A percentile compares a stretch with the other conserved stretches of the same genome.
phyloP scores from a whole-genome alignment of 208 protist genomes.

The Zelonia costaricensis region DNA sequence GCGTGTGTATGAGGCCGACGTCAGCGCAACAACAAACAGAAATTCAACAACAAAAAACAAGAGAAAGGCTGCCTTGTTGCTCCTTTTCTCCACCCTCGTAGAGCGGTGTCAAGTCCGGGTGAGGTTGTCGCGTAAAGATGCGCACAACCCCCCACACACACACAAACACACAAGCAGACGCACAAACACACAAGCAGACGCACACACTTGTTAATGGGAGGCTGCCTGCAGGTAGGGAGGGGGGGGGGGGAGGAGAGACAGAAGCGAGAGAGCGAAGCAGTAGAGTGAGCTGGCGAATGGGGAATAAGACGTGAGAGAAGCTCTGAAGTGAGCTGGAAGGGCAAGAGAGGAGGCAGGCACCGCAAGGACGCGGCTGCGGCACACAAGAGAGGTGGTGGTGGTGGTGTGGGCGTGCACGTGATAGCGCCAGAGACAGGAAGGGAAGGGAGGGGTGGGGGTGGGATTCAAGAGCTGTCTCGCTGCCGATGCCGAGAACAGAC shows the following conservation, averaged over 20 bases:
- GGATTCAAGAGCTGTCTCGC: not conserved
- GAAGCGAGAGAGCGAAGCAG: too few relatives aligned
- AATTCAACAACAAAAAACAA: too few relatives aligned
- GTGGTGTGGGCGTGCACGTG: not conserved
- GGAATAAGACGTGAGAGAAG: too few relatives aligned
- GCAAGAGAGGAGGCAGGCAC: not conserved
- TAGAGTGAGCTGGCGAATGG: too few relatives aligned
- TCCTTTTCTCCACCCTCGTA: too few relatives aligned
- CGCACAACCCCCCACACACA: not conserved
- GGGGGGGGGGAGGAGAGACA: too few relatives aligned
- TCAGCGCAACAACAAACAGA: too few relatives aligned
- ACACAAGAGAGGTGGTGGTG: not conserved
- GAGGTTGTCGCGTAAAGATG: too few relatives aligned
- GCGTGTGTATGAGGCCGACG: too few relatives aligned
- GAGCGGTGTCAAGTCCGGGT: too few relatives aligned
- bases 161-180: slow-evolving; percentile 9
- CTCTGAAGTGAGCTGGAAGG: not conserved
- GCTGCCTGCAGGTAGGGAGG: not conserved
- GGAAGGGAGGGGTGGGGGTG: not conserved
- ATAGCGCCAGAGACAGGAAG: slow-evolving; percentile 3
- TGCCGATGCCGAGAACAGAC: not conserved
- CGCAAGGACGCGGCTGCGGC: not conserved
- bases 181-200: not conserved
- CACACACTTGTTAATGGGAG: not conserved
- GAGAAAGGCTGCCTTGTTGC: too few relatives aligned